These are phyloP conservation scores for Colletotrichum spinosum DNA, from an alignment of 2,329 filamentous ascomycete species.

Conservation along the genomic window DNA sequence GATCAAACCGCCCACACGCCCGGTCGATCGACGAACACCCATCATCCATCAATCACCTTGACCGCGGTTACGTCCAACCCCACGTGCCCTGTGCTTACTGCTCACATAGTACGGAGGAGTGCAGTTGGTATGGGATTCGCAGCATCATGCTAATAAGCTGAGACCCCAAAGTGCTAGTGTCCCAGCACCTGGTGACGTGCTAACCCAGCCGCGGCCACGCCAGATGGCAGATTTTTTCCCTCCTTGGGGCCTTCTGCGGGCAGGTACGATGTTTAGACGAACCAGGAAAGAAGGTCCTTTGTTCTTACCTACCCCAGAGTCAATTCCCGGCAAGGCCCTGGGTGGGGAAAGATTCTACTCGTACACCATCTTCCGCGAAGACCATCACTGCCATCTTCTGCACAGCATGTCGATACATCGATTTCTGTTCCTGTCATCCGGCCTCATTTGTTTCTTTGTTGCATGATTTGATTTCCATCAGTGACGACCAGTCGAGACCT, in stretches of 20 bases:
- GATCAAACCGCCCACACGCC: constrained; percentile 6
- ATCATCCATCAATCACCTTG: constrained; percentile 1
- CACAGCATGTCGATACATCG: constrained; percentile 1
- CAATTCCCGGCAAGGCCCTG: neutral
- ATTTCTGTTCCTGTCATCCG: constrained; percentile 7
- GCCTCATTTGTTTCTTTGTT: constrained; percentile 24
- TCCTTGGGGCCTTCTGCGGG: neutral
- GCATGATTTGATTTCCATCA: constrained; percentile 9
- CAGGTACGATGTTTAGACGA: neutral
- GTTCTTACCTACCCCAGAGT: constrained; percentile 28
- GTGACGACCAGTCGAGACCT: constrained; percentile 10
- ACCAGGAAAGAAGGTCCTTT: constrained; percentile 13
- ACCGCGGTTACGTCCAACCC: neutral
- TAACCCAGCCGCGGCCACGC: constrained; percentile 31
- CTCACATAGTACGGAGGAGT: neutral
- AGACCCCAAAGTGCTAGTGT: constrained; percentile 19
- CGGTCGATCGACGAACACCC: constrained; percentile 5
- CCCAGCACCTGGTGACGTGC: constrained; percentile 22
- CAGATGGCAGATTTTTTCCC: constrained; percentile 16
- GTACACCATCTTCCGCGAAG: no score
- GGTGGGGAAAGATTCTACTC: constrained; percentile 1
- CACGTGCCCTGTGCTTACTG: neutral
- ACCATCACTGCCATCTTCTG: neutral
- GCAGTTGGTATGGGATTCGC: neutral
- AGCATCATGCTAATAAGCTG: constrained; percentile 15